Conservation (phyloP, 768 basidiomycete genomes). For the Podaxis sp. region DNA sequence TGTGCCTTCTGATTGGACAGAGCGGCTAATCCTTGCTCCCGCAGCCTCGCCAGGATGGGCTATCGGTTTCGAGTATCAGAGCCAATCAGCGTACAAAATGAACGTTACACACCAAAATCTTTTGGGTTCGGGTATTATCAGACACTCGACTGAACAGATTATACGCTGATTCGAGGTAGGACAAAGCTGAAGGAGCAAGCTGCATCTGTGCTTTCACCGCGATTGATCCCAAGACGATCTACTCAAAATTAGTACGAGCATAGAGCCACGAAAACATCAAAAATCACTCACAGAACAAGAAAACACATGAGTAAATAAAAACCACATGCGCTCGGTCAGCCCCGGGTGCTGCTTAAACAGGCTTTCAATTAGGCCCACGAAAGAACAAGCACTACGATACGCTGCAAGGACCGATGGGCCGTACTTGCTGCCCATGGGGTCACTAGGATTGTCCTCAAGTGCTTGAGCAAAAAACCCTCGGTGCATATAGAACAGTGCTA, state of each 20-base stretch:
- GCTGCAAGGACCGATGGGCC: constrained; percentile 68
- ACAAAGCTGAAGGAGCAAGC: constrained; percentile 64
- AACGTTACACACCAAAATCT: constrained; percentile 54
- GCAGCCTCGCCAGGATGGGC: constrained; percentile 63
- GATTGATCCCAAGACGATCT: constrained; percentile 74
- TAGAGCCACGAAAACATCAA: constrained; percentile 1
- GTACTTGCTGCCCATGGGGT: constrained; percentile 71
- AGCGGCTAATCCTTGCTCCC: constrained; percentile 49
- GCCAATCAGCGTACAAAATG: neutral
- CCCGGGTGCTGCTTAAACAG: constrained; percentile 63
- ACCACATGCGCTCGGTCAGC: constrained; percentile 73
- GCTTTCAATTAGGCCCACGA: constrained; percentile 64
- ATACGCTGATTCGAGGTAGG: constrained; percentile 63
- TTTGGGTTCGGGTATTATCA: constrained; percentile 51
- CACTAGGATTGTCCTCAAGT: constrained; percentile 57
- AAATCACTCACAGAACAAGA: constrained; percentile 57
- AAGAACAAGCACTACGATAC: constrained; percentile 67
- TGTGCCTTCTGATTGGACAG: constrained; percentile 29
- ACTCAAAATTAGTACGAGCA: constrained; percentile 5
- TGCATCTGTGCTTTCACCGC: constrained; percentile 64
- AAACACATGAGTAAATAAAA: constrained; percentile 71
- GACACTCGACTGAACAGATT: constrained; percentile 57
- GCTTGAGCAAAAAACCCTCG: constrained; percentile 74
- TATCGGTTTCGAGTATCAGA: constrained; percentile 22
- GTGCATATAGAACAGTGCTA: constrained; percentile 73